Evolutionary conservation across 106 monocot species (phyloP), one percentile per base, ranked within the genome.

Genomic region (Dioscorea alata): DNA sequence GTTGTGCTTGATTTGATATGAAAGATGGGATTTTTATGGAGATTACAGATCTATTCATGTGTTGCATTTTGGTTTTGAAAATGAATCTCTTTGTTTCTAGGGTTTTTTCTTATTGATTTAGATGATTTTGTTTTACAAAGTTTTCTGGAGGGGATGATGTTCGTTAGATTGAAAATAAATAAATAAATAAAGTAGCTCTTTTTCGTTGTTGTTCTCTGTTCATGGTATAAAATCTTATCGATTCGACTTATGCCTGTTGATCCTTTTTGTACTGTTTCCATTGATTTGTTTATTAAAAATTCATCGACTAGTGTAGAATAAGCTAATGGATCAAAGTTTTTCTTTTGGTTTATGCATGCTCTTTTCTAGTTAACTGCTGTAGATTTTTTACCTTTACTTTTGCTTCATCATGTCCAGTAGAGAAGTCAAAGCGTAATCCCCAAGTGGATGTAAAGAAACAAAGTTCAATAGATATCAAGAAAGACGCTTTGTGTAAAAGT

Each of bases 391-490:
- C 54, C 54, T 19, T 23, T 56, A 56, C 12, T 59, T 59, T 24
- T 59, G 59, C 7, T 59, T 59, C 23, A 18, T 56, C 19, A 56
- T 56, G 13, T 59, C 12, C 23, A 20, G 21, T 22, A 50, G 66
- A 50, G 49, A 66, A 66, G 49, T 23, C 66, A 23, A 66, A 50
- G 19, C 2, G 21, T 21, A 42, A 66, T 49, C 17, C 66, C 23
- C 9, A 13, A 8, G 20, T 66, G 66, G 50, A 16, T 50, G 4
- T 51, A 9, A 66, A 50, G 66, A 50, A 66, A 21, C 22, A 66
- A 50, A 66, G 50, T 50, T 66, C 66, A 49, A 5, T 51, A 13
- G 50, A 66, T 22, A 50, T 49, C 5, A 49, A 22, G 20, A 66
- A 50, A 50, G 66, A 66, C 10, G 4, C 49, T 50, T 50, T 12